Evolutionary conservation across 2,329 filamentous ascomycete genomes (phyloP).

Genomic region (Curvularia verruculosa): DNA sequence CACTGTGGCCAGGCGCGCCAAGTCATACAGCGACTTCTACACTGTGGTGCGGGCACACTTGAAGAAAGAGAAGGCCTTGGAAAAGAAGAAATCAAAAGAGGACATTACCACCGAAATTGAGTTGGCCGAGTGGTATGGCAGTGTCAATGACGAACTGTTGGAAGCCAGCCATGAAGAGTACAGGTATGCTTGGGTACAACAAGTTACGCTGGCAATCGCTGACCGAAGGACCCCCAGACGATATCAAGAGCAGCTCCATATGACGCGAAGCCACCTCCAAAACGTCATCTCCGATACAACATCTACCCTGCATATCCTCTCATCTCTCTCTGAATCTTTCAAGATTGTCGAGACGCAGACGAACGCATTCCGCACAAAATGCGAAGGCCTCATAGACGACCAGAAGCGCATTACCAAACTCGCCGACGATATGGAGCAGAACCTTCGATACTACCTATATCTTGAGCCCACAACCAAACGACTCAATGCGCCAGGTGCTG

Average conservation of each 20-base stretch:
- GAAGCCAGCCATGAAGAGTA: constrained; percentile 87
- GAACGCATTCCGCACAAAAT: constrained; percentile 89
- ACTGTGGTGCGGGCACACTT: constrained; percentile 65
- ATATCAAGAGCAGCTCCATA: constrained; percentile 79
- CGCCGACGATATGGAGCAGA: constrained; percentile 83
- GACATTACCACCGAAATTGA: constrained; percentile 64
- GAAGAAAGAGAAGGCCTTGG: constrained; percentile 56
- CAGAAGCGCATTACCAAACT: constrained; percentile 79
- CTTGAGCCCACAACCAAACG: constrained; percentile 88
- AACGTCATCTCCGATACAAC: constrained; percentile 78
- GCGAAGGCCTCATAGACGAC: constrained; percentile 82
- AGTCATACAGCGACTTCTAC: constrained; percentile 81
- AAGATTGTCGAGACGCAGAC: constrained; percentile 87
- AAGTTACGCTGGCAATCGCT: neutral
- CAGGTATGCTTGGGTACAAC: constrained; percentile 51
- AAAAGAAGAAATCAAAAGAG: constrained; percentile 48
- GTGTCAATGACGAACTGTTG: constrained; percentile 70
- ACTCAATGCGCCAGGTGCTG: constrained; percentile 89
- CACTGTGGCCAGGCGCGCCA: constrained; percentile 68
- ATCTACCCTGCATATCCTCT: constrained; percentile 75
- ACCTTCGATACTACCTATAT: constrained; percentile 93
- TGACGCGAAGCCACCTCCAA: constrained; percentile 83
- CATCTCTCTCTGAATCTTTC: constrained; percentile 83
- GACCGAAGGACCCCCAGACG: constrained; percentile 44
- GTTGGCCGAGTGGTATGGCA: constrained; percentile 64